phyloP scores from a whole-genome alignment of 306 rosid species.

The Casuarina cunninghamiana region DNA sequence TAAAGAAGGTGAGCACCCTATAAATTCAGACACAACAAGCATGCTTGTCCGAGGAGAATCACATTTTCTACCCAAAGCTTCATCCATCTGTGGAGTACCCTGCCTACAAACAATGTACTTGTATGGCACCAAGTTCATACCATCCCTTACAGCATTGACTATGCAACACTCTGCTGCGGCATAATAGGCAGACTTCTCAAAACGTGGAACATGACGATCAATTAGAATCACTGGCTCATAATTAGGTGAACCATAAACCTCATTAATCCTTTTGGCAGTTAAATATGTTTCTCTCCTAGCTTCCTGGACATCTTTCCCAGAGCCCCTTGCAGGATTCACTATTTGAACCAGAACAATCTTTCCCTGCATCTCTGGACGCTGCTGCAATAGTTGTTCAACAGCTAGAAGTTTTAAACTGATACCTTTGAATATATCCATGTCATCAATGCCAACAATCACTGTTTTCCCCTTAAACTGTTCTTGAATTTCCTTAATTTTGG shows the following conservation, averaged over 20 bases:
- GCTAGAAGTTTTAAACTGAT: slow-evolving; percentile 79
- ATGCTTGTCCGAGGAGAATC: slow-evolving; percentile 59
- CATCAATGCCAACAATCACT: slow-evolving; percentile 70
- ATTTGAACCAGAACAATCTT: slow-evolving; percentile 73
- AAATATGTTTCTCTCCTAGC: slow-evolving; percentile 61
- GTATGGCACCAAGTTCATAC: slow-evolving; percentile 87
- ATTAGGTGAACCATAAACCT: slow-evolving; percentile 48
- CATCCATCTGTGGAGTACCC: slow-evolving; percentile 54
- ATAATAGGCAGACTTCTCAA: slow-evolving; percentile 81
- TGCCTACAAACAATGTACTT: slow-evolving; percentile 80
- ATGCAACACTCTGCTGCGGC: slow-evolving; percentile 83
- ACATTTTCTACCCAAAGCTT: slow-evolving; percentile 46
- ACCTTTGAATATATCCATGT: slow-evolving; percentile 89
- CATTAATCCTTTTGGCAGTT: slow-evolving; percentile 64
- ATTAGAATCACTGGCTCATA: slow-evolving; percentile 72
- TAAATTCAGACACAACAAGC: slow-evolving; percentile 89
- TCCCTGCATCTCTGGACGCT: slow-evolving; percentile 56
- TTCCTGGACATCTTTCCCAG: slow-evolving; percentile 80
- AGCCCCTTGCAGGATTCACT: slow-evolving; percentile 86
- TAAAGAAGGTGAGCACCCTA: slow-evolving; percentile 87
- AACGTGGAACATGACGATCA: slow-evolving; percentile 70
- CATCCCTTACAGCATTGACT: slow-evolving; percentile 87
- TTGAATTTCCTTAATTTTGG: slow-evolving; percentile 63
- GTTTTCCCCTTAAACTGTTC: slow-evolving; percentile 62
- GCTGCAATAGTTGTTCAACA: slow-evolving; percentile 71